Evolutionary conservation across 1,284 basidiomycete species (phyloP).

Genomic region (Naganishia sp.): DNA sequence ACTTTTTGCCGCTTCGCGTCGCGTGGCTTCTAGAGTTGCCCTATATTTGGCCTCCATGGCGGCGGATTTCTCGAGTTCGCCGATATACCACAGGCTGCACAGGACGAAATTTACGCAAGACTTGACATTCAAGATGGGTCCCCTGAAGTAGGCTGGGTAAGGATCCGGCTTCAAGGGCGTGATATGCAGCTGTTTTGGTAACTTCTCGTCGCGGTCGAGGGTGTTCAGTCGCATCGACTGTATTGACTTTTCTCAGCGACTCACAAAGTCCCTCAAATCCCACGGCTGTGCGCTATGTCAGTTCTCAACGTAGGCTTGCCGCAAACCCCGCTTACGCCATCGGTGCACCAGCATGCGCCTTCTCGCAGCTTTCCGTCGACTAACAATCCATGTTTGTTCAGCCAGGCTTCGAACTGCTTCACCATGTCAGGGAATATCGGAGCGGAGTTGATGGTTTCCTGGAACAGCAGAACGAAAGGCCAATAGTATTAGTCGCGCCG

Average conservation of each 20-base stretch:
- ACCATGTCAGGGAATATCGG: slow-evolving; percentile 75
- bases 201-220: slow-evolving; percentile 34
- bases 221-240: background rate
- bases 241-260: slow-evolving; percentile 36
- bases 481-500: background rate
- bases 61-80: slow-evolving; percentile 14
- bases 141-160: slow-evolving; percentile 48
- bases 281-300: slow-evolving; percentile 38
- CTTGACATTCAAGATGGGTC: slow-evolving; percentile 51
- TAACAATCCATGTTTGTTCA: slow-evolving; percentile 57
- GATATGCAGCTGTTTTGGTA: slow-evolving; percentile 53
- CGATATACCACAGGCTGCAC: slow-evolving; percentile 59
- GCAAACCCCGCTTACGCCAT: slow-evolving; percentile 51
- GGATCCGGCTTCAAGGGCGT: slow-evolving; percentile 40
- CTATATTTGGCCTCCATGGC: slow-evolving; percentile 16
- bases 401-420: slow-evolving; percentile 65
- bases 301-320: background rate
- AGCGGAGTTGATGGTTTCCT: slow-evolving; percentile 77
- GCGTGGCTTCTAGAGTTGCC: slow-evolving; percentile 25
- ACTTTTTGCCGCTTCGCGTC: slow-evolving; percentile 7
- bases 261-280: slow-evolving; percentile 50
- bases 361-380: slow-evolving; percentile 44
- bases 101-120: slow-evolving; percentile 50
- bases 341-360: slow-evolving; percentile 57
- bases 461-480: slow-evolving; percentile 25